These are phyloP conservation scores for Talaromyces amestolkiae DNA, from an alignment of 2,329 filamentous ascomycete genomes.

Conservation along the genomic window DNA sequence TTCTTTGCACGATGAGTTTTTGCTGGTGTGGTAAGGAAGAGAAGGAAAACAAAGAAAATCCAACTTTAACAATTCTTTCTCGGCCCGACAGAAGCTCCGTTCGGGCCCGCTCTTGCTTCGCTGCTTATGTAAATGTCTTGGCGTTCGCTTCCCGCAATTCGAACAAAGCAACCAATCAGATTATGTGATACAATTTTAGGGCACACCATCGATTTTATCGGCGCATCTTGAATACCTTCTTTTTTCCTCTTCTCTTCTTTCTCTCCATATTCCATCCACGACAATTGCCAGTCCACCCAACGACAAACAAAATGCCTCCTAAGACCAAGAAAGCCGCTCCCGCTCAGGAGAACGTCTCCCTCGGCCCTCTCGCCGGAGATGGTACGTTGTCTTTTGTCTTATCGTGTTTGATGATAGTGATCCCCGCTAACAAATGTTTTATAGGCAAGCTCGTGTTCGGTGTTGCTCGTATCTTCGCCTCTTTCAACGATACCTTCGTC, in stretches of 20 bases:
- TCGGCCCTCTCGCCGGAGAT: constrained; percentile 95
- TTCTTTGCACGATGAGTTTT: neutral
- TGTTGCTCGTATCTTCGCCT: constrained; percentile 96
- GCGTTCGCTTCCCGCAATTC: constrained; percentile 16
- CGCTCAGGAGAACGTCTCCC: constrained; percentile 93
- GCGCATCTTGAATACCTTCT: constrained; percentile 5
- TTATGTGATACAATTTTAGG: constrained; percentile 28
- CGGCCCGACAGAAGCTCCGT: constrained; percentile 16
- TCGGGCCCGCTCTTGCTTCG: neutral
- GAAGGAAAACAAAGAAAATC: constrained; percentile 10
- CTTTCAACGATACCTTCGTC: constrained; percentile 91
- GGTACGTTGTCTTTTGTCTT: constrained; percentile 54
- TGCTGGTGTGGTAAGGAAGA: neutral
- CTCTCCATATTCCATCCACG: constrained; percentile 43
- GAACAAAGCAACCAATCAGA: constrained; percentile 31
- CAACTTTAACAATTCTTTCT: constrained; percentile 1
- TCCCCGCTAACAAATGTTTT: constrained; percentile 14
- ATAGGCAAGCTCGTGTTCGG: constrained; percentile 95
- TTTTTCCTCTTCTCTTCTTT: constrained; percentile 25
- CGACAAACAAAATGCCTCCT: constrained; percentile 75
- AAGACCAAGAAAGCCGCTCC: constrained; percentile 83
- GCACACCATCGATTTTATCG: constrained; percentile 34
- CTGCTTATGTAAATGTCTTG: constrained; percentile 1
- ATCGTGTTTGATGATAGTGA: neutral
- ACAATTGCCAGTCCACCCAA: constrained; percentile 34